These are phyloP conservation scores for Brassica incana DNA, from an alignment of 345 rosid species.

Conservation along the genomic window DNA sequence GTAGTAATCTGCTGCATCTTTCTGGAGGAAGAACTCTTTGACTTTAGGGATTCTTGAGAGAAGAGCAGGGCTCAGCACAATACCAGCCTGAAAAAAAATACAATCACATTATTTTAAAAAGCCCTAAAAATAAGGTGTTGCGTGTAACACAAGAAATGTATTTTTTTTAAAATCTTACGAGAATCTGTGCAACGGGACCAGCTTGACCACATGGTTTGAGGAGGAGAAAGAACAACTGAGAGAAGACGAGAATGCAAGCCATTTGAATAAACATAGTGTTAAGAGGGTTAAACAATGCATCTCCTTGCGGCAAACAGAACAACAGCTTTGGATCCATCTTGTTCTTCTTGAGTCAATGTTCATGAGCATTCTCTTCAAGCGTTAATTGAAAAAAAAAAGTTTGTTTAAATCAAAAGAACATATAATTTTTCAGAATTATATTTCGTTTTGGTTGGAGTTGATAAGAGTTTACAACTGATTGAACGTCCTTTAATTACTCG, in stretches of 20 bases:
- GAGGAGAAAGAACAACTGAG: conserved; percentile 76
- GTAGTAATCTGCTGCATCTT: conserved; percentile 56
- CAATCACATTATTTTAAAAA: not conserved
- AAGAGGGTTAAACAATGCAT: conserved; percentile 65
- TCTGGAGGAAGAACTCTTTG: conserved; percentile 52
- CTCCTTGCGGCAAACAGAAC: conserved; percentile 43
- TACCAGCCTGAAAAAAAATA: conserved; percentile 58
- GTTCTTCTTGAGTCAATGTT: conserved; percentile 27
- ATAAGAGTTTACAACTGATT: conserved; percentile 10
- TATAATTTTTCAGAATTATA: conserved; percentile 9
- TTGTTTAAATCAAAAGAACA: too few species aligned
- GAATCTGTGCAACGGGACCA: conserved; percentile 82
- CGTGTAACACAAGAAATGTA: conserved; percentile 2
- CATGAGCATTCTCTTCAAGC: conserved; percentile 33
- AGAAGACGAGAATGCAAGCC: conserved; percentile 76
- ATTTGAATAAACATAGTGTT: conserved; percentile 61
- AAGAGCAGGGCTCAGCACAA: conserved; percentile 67
- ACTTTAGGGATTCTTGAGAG: conserved; percentile 54
- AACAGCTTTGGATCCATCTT: conserved; percentile 41
- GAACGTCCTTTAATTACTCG: conserved; percentile 32
- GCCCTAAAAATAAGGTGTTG: not conserved
- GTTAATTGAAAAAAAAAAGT: too few species aligned
- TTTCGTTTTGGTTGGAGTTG: conserved; percentile 32
- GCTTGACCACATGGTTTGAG: conserved; percentile 78
- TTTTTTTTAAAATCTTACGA: conserved; percentile 40